Base-by-base conservation (phyloP, 331 rosid species). In the Rosa hybrid region DNA sequence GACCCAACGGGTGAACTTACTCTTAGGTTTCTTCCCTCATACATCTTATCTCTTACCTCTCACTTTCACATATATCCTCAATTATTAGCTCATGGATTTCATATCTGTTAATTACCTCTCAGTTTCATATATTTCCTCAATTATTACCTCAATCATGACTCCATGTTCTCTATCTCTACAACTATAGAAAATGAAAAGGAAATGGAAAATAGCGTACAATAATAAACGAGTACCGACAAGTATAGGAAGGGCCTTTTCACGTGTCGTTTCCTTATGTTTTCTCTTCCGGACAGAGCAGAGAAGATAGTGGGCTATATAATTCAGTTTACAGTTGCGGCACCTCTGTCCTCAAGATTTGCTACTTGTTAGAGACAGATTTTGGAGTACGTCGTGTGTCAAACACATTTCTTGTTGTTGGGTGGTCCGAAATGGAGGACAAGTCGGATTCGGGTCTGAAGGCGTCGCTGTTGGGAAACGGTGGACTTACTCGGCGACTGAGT, bases 401-500 rank as follows among this genome's bases (percentile, higher is more conserved):
- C 72, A 67, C 71, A 38, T 54, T 41, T 39, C 30, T 6, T 27
- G 10, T 34, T 27, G 7, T 4, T 12, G 34, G 38, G 38, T 34
- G 38, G 38, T 34, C 38, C 38, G 23, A 0, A 71, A 81, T 87
- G 90, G 86, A 84, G 0, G 83, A 50, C 11, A 39, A 72, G 14
- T 80, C 81, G 71, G 83, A 63, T 63, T 68, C 51, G 45, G 63
- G 25, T 44, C 79, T 60, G 11, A 84, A 80, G 21, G 2, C 84
- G 21, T 72, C 86, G 78, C 71, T 88, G 39, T 8, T 88, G n/a
- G 85, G 30, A 18, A 64, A 50, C 68, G 38, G 38, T 34, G 65
- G 81, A 23, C 78, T 83, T 42, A 60, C 49, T 27, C 74, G 88
- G 46, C 77, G 78, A 13, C 80, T 84, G 21, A 71, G 77, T 53